Base-by-base conservation (phyloP, 1,284 basidiomycete genomes). In the Ustilago xerochloae region DNA sequence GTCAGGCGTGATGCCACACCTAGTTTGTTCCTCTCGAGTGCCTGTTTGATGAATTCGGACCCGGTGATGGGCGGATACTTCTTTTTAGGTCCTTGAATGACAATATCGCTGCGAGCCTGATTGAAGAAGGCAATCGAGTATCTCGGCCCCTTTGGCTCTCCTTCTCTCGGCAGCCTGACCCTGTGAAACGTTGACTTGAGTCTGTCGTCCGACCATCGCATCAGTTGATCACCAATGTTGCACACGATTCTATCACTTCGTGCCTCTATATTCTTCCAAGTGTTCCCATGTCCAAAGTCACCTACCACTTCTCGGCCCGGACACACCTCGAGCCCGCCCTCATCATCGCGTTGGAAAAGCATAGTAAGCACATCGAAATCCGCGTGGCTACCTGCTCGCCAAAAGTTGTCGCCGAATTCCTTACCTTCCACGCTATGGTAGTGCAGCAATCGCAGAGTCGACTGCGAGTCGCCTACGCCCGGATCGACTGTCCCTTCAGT, bases 161-260 rank as follows among this genome's bases (percentile, higher is more conserved):
- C 71, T 26, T 70, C 57, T 9, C 62, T 61, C 0, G 89, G 89
- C 0, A 88, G 87, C 30, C 87, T 86, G 10, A 90, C 89, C 8
- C 89, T 87, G 78, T 90, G 89, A 13, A 89, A 81, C 0, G 89
- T 89, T 63, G 89, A 89, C 68, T 87, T 87, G 29, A 90, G 87
- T 3, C 85, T 86, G 75, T 90, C 89, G 72, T 90, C 90, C 0
- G 88, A 88, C 89, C 89, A 90, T 68, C 89, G 84, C 87, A 88
- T 88, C 63, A 90, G 80, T 66, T 89, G 88, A 75, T 90, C 89
- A 4, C 88, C 89, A 5, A 89, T 89, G 72, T 90, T 90, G 53
- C 90, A 88, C 16, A 89, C 84, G n/a, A 90, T 83, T 0, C 88
- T 86, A 2, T 87, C 77, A n/a, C 61, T 46, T 7, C 66, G 38